phyloP scores from a whole-genome alignment of 805 yeast genomes.

The Candida berthetii region DNA sequence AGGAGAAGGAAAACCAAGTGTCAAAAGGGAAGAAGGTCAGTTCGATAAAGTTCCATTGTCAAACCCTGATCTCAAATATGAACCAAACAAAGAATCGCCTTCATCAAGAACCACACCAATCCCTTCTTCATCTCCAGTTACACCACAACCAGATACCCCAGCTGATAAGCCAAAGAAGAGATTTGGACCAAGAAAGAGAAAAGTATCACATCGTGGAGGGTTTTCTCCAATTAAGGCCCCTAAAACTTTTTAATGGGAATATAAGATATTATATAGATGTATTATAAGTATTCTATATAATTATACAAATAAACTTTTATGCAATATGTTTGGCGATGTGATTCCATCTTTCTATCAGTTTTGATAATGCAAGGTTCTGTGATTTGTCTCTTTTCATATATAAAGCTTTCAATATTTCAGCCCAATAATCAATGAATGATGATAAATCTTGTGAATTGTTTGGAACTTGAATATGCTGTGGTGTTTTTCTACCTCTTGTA shows the following conservation, averaged over 20 bases:
- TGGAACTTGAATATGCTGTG: conserved; percentile 23
- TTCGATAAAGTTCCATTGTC: too few species aligned
- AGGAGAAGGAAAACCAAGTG: background rate
- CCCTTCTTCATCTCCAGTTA: too few species aligned
- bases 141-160: too few species aligned
- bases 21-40: too few species aligned
- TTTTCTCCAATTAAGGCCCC: background rate
- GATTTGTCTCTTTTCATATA: conserved; percentile 29
- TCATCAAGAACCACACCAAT: too few species aligned
- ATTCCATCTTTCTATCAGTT: conserved; percentile 29
- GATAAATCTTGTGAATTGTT: conserved; percentile 18
- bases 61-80: too few species aligned
- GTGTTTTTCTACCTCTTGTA: conserved; percentile 20
- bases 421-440: conserved; percentile 49
- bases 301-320: conserved; percentile 4
- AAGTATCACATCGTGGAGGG: background rate
- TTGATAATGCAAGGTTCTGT: conserved; percentile 26
- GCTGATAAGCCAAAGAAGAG: background rate
- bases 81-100: too few species aligned
- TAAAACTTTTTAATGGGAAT: background rate
- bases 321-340: conserved; percentile 7
- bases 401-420: conserved; percentile 32
- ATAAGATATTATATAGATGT: background rate
- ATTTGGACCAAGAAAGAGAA: background rate
- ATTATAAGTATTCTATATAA: background rate